Conservation (phyloP, 2,329 filamentous ascomycete species). For the Colletotrichum lindemuthianum region DNA sequence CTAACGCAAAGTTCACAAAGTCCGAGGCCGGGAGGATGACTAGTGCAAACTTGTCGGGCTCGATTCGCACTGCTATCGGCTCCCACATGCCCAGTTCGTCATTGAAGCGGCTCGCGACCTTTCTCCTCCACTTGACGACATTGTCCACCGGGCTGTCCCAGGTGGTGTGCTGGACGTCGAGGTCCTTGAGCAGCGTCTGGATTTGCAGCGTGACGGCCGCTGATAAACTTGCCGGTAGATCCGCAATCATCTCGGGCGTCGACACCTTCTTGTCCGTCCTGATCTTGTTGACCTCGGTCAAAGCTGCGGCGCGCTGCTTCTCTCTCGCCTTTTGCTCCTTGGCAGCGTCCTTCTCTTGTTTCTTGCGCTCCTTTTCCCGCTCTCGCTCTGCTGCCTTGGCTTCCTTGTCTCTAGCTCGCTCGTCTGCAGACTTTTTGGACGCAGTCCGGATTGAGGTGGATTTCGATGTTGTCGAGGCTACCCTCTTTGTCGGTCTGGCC, state of each 20-base stretch:
- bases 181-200: conserved; percentile 59
- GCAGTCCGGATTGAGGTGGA: conserved; percentile 21
- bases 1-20: conserved; percentile 69
- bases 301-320: conserved; percentile 71
- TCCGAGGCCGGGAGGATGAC: conserved; percentile 71
- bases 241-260: conserved; percentile 80
- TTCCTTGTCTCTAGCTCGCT: conserved; percentile 52
- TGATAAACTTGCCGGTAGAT: conserved; percentile 69
- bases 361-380: conserved; percentile 64
- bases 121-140: conserved; percentile 75
- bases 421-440: conserved; percentile 46
- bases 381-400: conserved; percentile 61
- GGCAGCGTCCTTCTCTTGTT: conserved; percentile 65
- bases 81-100: conserved; percentile 72
- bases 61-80: conserved; percentile 62
- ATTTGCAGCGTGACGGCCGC: conserved; percentile 57
- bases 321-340: conserved; percentile 71
- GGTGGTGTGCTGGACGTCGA: conserved; percentile 57
- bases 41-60: conserved; percentile 69
- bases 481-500: conserved; percentile 29
- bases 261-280: conserved; percentile 79
- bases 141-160: conserved; percentile 59
- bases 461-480: conserved; percentile 18
- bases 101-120: conserved; percentile 71
- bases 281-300: conserved; percentile 78